A percentile compares a stretch with the other conserved stretches of the same genome.
Evolutionary conservation across 768 basidiomycete species (phyloP).

Genomic region (Lactarius vividus): DNA sequence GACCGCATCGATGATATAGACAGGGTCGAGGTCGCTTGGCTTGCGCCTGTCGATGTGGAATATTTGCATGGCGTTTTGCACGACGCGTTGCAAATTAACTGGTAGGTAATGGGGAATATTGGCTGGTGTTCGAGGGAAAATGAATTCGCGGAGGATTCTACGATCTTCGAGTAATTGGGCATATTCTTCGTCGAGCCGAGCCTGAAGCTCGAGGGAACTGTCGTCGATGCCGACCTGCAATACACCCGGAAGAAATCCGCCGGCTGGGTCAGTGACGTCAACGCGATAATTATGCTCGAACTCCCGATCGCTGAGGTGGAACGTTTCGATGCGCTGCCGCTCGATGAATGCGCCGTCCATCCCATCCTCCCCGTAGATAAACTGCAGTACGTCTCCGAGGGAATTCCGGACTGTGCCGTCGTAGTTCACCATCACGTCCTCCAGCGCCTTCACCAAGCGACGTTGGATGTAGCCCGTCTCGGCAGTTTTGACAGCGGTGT

Average conservation of each 20-base stretch:
- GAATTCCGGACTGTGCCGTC: constrained; percentile 98
- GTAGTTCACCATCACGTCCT: constrained; percentile 96
- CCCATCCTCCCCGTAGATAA: constrained; percentile 97
- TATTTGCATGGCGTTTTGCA: constrained; percentile 93
- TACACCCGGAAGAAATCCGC: constrained; percentile 75
- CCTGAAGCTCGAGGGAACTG: constrained; percentile 78
- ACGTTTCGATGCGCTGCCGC: constrained; percentile 90
- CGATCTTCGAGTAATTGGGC: constrained; percentile 68
- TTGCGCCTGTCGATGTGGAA: constrained; percentile 96
- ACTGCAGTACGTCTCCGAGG: constrained; percentile 92
- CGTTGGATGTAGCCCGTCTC: constrained; percentile 99
- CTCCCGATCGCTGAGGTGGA: constrained; percentile 71
- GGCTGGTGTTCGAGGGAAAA: constrained; percentile 77
- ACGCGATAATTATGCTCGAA: constrained; percentile 95
- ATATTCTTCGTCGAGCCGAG: constrained; percentile 78
- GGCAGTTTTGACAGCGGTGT: constrained; percentile 99
- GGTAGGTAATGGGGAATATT: constrained; percentile 81
- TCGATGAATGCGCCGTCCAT: constrained; percentile 99
- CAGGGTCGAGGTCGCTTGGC: constrained; percentile 87
- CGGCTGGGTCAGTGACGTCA: constrained; percentile 81
- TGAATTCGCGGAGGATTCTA: constrained; percentile 69
- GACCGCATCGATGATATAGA: constrained; percentile 80
- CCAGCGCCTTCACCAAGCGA: constrained; percentile 94
- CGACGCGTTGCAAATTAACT: constrained; percentile 92
- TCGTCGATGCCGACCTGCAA: constrained; percentile 89